Conservation (phyloP, 345 rosid genomes). For the Camelina sativa region DNA sequence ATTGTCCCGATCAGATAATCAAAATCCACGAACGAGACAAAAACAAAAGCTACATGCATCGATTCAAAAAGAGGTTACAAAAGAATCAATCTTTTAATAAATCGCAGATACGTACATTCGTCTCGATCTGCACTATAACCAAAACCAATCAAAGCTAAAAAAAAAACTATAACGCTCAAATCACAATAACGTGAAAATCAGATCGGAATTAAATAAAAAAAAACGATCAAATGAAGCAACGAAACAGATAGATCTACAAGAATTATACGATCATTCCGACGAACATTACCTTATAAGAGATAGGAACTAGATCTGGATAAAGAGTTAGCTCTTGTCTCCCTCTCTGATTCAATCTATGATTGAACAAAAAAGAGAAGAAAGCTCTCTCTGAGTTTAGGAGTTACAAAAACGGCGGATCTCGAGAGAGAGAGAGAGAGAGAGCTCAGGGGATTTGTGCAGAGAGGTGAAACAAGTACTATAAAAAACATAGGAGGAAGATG, state of each 20-base stretch:
- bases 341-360: slow-evolving; percentile 24
- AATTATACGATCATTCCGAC: slow-evolving; percentile 6
- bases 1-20: not conserved
- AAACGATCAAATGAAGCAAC: slow-evolving; percentile 1
- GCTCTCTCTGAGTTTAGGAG: slow-evolving; percentile 27
- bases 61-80: not conserved
- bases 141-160: not conserved
- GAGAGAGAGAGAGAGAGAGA: slow-evolving; percentile 30
- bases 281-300: slow-evolving; percentile 33
- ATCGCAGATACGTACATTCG: slow-evolving; percentile 24
- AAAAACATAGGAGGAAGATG: slow-evolving; percentile 26
- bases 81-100: not conserved
- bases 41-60: slow-evolving; percentile 34
- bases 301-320: slow-evolving; percentile 29
- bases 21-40: not conserved
- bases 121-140: slow-evolving; percentile 30
- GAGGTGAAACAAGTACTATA: slow-evolving; percentile 32
- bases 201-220: not conserved
- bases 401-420: slow-evolving; percentile 43
- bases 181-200: not conserved
- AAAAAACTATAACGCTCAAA: not conserved
- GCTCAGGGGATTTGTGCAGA: slow-evolving; percentile 41
- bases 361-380: slow-evolving; percentile 19
- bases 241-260: slow-evolving; percentile 35
- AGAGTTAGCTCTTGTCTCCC: not conserved